Percentiles rank a stretch among this genome's conserved stretches.
phyloP scores from a whole-genome alignment of 2,329 filamentous ascomycete species.

The Microdochium paspali region DNA sequence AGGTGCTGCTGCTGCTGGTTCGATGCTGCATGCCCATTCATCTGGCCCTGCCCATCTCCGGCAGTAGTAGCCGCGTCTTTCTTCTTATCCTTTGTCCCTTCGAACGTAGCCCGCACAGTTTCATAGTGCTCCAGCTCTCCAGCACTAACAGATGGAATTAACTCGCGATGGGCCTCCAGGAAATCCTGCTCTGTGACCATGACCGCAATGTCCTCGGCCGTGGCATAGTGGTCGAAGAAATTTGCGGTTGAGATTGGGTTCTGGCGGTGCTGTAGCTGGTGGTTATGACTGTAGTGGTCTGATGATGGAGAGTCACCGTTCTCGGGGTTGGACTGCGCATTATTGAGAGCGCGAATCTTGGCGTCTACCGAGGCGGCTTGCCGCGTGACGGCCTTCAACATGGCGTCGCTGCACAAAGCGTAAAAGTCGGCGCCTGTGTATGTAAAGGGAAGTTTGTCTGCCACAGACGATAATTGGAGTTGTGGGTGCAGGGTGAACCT shows the following conservation, averaged over 20 bases:
- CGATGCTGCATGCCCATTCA: slow-evolving; percentile 18
- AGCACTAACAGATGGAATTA: slow-evolving; percentile 87
- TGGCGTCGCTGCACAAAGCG: slow-evolving; percentile 91
- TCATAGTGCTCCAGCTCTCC: slow-evolving; percentile 92
- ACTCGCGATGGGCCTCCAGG: slow-evolving; percentile 65
- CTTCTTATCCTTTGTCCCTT: slow-evolving; percentile 47
- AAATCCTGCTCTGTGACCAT: slow-evolving; percentile 89
- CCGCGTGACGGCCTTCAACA: slow-evolving; percentile 96
- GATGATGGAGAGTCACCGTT: too few species aligned
- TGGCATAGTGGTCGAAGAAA: slow-evolving; percentile 91
- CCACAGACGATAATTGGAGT: slow-evolving; percentile 66
- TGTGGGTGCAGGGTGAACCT: slow-evolving; percentile 79
- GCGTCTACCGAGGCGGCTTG: slow-evolving; percentile 76
- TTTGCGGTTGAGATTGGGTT: slow-evolving; percentile 70
- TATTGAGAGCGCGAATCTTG: slow-evolving; percentile 66
- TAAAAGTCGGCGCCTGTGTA: slow-evolving; percentile 98
- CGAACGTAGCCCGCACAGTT: slow-evolving; percentile 71
- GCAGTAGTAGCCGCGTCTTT: slow-evolving; percentile 21
- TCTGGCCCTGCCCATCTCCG: slow-evolving; percentile 25
- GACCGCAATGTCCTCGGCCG: slow-evolving; percentile 72
- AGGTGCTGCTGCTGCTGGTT: slow-evolving; percentile 8
- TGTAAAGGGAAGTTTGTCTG: slow-evolving; percentile 76
- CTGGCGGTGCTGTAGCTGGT: background rate
- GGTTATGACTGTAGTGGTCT: too few species aligned
- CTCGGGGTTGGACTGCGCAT: slow-evolving; percentile 8